A percentile compares a stretch with the other conserved stretches of the same genome.
Evolutionary conservation across 306 rosid species (phyloP).

Genomic region (Quercus dentata): DNA sequence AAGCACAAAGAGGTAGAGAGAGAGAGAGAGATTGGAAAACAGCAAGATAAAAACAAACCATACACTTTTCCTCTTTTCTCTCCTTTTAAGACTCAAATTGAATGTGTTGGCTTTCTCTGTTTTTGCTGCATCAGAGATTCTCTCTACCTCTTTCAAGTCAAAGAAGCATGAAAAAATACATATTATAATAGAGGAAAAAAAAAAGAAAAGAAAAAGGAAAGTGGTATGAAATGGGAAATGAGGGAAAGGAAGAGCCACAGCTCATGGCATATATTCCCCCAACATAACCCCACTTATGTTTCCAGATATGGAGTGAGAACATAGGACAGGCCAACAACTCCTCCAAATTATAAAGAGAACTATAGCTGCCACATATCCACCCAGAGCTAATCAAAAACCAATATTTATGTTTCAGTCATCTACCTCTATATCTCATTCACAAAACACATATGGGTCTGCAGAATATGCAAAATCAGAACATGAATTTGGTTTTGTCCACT

Average conservation of each 20-base stretch:
- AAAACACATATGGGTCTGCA: constrained; percentile 37
- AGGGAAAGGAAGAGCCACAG: constrained; percentile 49
- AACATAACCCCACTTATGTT: constrained; percentile 89
- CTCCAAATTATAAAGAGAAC: constrained; percentile 54
- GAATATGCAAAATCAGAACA: constrained; percentile 66
- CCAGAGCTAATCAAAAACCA: constrained; percentile 31
- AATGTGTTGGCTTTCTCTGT: constrained; percentile 59
- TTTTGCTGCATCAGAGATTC: constrained; percentile 82
- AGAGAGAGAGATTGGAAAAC: constrained; percentile 51
- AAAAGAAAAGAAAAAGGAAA: constrained; percentile 37
- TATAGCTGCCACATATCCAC: constrained; percentile 43
- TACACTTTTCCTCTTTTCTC: constrained; percentile 88
- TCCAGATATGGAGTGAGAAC: constrained; percentile 96
- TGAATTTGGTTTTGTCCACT: constrained; percentile 87
- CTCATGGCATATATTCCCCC: constrained; percentile 98
- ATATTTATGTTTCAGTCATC: constrained; percentile 33
- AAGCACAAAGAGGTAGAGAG: constrained; percentile 25
- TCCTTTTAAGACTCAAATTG: constrained; percentile 79
- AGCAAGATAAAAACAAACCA: constrained; percentile 89
- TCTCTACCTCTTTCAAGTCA: constrained; percentile 80
- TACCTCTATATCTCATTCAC: constrained; percentile 28
- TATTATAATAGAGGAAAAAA: no score
- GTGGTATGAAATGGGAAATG: constrained; percentile 51
- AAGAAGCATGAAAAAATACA: constrained; percentile 35
- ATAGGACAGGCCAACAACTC: constrained; percentile 53